Evolutionary conservation across 1,284 basidiomycete species (phyloP).

Genomic region (Melampsora occidentalis): DNA sequence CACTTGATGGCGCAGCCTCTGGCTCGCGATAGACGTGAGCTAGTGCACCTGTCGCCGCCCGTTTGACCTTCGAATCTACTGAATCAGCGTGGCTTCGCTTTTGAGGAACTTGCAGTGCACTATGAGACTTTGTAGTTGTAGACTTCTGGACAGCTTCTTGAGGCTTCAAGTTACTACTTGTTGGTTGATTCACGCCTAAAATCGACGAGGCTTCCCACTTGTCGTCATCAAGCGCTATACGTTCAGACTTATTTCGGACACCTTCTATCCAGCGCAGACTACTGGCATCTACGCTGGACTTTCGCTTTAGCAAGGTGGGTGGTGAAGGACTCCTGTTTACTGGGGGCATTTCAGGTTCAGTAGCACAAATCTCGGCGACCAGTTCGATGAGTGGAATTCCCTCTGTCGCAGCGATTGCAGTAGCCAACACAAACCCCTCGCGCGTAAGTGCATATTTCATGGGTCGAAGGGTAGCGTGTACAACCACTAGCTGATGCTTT

Average conservation of each 20-base stretch:
- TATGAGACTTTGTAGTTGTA: not conserved
- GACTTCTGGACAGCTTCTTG: not conserved
- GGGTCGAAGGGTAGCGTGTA: slow-evolving; percentile 26
- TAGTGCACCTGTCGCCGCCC: not conserved
- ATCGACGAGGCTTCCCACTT: not conserved
- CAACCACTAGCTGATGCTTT: slow-evolving; percentile 30
- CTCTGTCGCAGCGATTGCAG: slow-evolving; percentile 19
- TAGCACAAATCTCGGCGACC: not conserved
- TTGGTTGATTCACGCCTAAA: not conserved
- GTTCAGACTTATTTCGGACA: not conserved
- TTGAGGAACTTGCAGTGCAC: not conserved
- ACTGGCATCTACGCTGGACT: not conserved
- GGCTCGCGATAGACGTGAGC: not conserved
- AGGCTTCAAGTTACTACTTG: not conserved
- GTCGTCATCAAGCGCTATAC: not conserved
- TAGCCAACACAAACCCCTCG: slow-evolving; percentile 27
- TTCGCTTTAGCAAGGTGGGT: not conserved
- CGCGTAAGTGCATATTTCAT: slow-evolving; percentile 30
- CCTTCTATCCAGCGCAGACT: not conserved
- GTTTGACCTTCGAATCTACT: not conserved
- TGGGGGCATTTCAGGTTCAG: not conserved
- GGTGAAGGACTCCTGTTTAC: not conserved
- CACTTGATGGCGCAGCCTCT: not conserved
- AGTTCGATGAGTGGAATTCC: slow-evolving; percentile 15
- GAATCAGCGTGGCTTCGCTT: not conserved